Evolutionary conservation across 176 grass and related monocot species (phyloP).

Genomic region (sorghum (Sorghum bicolor)): DNA sequence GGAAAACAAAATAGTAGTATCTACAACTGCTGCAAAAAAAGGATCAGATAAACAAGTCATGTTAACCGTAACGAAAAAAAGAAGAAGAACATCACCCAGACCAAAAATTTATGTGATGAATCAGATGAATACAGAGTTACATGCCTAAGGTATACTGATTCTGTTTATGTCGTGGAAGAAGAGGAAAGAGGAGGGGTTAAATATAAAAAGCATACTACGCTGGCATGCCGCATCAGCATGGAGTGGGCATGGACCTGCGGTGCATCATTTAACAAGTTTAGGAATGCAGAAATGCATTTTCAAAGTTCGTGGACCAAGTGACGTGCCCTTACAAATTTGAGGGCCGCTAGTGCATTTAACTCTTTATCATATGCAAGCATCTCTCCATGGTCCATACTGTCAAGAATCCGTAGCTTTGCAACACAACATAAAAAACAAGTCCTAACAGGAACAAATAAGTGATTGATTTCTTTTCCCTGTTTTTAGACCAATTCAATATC

Average conservation of each 20-base stretch:
- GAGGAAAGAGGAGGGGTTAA: too few species aligned
- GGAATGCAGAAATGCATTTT: too few species aligned
- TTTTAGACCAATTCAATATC: neutral
- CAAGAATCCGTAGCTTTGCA: neutral
- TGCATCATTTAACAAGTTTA: too few species aligned
- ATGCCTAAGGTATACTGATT: neutral
- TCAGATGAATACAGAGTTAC: too few species aligned
- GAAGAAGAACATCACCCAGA: neutral
- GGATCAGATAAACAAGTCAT: neutral
- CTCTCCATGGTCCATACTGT: neutral
- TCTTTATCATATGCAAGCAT: neutral
- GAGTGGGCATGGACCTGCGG: too few species aligned
- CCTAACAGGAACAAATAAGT: neutral
- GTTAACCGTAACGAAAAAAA: neutral
- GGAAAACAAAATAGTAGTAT: neutral
- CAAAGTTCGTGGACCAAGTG: too few species aligned
- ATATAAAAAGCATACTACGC: too few species aligned
- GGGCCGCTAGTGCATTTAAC: too few species aligned
- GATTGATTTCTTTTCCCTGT: neutral
- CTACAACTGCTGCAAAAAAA: neutral
- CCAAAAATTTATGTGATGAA: neutral
- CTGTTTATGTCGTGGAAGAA: neutral
- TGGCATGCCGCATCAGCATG: too few species aligned
- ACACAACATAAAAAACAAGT: neutral
- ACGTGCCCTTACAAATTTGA: too few species aligned